Base-by-base conservation (phyloP, 2,329 filamentous ascomycete species). In the Fusarium heterosporum region DNA sequence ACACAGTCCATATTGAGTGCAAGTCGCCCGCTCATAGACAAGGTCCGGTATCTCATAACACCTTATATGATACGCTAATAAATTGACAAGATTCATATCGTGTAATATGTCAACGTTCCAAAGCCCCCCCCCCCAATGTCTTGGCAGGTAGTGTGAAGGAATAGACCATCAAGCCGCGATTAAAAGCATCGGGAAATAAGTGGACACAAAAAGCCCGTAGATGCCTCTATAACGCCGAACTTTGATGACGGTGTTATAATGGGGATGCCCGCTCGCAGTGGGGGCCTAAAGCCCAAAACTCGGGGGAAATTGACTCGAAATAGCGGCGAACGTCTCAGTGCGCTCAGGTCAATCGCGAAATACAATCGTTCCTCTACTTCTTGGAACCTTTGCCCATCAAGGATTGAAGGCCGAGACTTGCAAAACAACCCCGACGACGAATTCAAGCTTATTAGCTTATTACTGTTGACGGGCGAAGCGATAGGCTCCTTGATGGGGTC, bases 391-490 rank as follows among this genome's bases (percentile, higher is more conserved):
- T 42, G 36, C 43, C 14, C 13, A 10, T 12, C 36, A 30, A 39
- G n/a, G 32, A 34, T 45, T n/a, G 7, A 39, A 17, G 30, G 30
- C 45, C 55, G 45, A 60, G 45, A 59, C 17, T 39, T 32, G 16
- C 12, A 19, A 3, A 55, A 19, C 45, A 61, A n/a, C 41, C n/a
- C 58, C 36, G 26, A 29, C 19, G 17, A 38, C 19, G 16, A 10
- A 62, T 42, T 55, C 36, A 46, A 61, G 58, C 57, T 55, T 62
- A 55, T 61, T 57, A n/a, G 25, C 28, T 17, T 30, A 30, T 39
- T 53, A 30, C 47, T 19, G 29, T 40, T 4, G 25, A 29, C 2
- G 1, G 17, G 9, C 3, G 34, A 36, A 36, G 34, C 10, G 34
- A 36, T 36, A n/a, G 8, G 16, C 16, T n/a, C 16, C 7, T 8